A percentile compares a stretch with the other conserved stretches of the same genome.
phyloP scores from a whole-genome alignment of 2,329 filamentous ascomycete genomes.

The Cladosporium austrohemisphaericum region DNA sequence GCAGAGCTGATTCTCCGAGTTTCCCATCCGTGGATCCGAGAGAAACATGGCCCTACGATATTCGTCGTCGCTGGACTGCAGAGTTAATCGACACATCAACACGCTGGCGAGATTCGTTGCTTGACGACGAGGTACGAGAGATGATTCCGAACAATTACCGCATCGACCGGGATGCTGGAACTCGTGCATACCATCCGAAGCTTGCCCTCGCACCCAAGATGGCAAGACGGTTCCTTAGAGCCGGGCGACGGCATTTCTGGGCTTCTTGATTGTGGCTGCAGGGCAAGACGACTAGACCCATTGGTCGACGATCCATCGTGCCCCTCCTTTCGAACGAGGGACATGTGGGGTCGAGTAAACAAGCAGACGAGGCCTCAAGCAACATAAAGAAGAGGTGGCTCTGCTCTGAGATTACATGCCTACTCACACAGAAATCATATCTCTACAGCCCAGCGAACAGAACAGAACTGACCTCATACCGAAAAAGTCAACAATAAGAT shows the following conservation, averaged over 20 bases:
- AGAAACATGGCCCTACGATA: too few species aligned
- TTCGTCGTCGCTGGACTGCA: too few species aligned
- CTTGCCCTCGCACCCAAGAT: conserved; percentile 3
- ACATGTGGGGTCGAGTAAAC: conserved; percentile 8
- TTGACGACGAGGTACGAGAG: neutral
- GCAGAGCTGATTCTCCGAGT: too few species aligned
- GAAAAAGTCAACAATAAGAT: neutral
- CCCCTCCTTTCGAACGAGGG: conserved; percentile 13
- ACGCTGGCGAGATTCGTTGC: too few species aligned
- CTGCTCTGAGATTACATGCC: neutral
- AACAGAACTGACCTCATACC: neutral
- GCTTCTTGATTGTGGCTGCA: conserved; percentile 10
- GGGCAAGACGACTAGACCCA: conserved; percentile 2
- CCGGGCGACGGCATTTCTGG: conserved; percentile 5
- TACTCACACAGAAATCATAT: neutral
- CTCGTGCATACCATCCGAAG: neutral
- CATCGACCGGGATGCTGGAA: neutral
- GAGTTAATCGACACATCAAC: too few species aligned
- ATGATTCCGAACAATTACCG: conserved; percentile 2
- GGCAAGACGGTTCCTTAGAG: conserved; percentile 11
- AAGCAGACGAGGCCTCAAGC: neutral
- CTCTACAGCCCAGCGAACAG: neutral
- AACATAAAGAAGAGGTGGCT: neutral
- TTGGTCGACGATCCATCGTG: conserved; percentile 6
- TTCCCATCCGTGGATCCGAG: too few species aligned